Percentiles rank a stretch among this genome's conserved stretches.
Evolutionary conservation across 2,329 filamentous ascomycete genomes (phyloP).

Genomic region (Metarhizium album): DNA sequence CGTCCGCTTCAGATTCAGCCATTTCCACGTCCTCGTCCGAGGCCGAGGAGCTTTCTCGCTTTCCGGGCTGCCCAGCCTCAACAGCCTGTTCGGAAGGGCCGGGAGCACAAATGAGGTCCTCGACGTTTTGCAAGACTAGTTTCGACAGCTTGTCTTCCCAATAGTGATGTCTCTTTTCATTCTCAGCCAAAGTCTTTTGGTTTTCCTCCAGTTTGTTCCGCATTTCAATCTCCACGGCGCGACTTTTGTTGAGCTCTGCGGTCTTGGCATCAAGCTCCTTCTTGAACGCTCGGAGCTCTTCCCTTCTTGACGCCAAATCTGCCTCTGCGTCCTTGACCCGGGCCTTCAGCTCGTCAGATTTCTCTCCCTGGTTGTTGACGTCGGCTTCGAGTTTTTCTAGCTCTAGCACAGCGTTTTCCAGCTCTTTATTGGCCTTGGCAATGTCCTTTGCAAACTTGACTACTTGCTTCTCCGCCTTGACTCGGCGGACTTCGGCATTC

Average conservation of each 20-base stretch:
- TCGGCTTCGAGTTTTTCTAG: constrained; percentile 70
- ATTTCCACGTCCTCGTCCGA: constrained; percentile 24
- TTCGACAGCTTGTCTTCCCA: constrained; percentile 88
- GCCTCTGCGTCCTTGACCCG: constrained; percentile 76
- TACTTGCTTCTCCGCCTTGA: constrained; percentile 89
- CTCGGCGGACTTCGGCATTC: constrained; percentile 74
- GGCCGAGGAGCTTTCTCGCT: constrained; percentile 8
- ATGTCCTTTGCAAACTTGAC: constrained; percentile 77
- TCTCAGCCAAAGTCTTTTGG: constrained; percentile 78
- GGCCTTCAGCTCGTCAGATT: constrained; percentile 60
- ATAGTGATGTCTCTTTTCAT: constrained; percentile 71
- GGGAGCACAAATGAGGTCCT: constrained; percentile 45
- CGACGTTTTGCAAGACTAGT: constrained; percentile 70
- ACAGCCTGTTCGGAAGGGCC: constrained; percentile 14
- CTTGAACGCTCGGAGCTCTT: constrained; percentile 71
- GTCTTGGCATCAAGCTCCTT: constrained; percentile 78
- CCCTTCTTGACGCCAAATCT: constrained; percentile 65
- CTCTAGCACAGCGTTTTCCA: constrained; percentile 60
- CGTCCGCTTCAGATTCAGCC: constrained; percentile 19
- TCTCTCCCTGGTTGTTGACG: constrained; percentile 63
- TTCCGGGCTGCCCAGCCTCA: constrained; percentile 16
- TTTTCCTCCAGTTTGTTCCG: constrained; percentile 95
- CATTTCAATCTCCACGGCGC: constrained; percentile 93
- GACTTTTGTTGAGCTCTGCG: constrained; percentile 75
- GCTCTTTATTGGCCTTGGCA: constrained; percentile 67